A percentile compares a stretch with the other conserved stretches of the same genome.
Conservation (phyloP, 148 eudicot species). For the Diospyros kaki region DNA sequence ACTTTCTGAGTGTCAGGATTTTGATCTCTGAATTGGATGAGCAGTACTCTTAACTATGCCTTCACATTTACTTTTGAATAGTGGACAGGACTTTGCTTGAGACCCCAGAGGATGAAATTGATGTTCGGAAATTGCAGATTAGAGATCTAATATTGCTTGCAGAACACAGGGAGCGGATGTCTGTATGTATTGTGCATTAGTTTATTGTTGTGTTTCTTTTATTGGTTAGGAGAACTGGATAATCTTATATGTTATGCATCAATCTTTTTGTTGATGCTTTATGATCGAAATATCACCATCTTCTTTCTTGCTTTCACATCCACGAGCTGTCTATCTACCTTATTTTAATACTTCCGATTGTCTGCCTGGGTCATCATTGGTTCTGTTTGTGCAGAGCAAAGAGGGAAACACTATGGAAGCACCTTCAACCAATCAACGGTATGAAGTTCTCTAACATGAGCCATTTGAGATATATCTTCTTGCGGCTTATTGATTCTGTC, state of each 20-base stretch:
- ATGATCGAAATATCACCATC: background rate
- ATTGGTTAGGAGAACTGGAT: background rate
- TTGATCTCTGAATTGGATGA: background rate
- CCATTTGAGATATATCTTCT: background rate
- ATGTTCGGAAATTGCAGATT: conserved; percentile 40
- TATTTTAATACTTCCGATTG: conserved; percentile 1
- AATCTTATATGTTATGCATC: background rate
- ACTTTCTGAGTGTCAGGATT: background rate
- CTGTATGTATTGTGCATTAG: conserved; percentile 27
- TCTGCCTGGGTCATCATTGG: background rate
- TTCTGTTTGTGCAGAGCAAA: conserved; percentile 54
- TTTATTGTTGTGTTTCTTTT: conserved; percentile 1
- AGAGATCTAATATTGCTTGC: conserved; percentile 64
- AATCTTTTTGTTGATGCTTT: conserved; percentile 3
- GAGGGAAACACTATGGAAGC: conserved; percentile 28
- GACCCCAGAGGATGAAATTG: conserved; percentile 75
- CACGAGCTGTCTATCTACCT: background rate
- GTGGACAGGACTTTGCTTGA: conserved; percentile 71
- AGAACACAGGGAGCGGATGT: conserved; percentile 58
- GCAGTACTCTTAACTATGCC: background rate
- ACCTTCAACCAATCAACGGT: conserved; percentile 42
- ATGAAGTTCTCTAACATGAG: conserved; percentile 11
- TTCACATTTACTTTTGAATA: conserved; percentile 9
- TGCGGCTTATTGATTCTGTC: background rate
- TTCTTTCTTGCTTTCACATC: conserved; percentile 1